phyloP scores from a whole-genome alignment of 1,139 yeast species.

The Debaryomyces nepalensis region DNA sequence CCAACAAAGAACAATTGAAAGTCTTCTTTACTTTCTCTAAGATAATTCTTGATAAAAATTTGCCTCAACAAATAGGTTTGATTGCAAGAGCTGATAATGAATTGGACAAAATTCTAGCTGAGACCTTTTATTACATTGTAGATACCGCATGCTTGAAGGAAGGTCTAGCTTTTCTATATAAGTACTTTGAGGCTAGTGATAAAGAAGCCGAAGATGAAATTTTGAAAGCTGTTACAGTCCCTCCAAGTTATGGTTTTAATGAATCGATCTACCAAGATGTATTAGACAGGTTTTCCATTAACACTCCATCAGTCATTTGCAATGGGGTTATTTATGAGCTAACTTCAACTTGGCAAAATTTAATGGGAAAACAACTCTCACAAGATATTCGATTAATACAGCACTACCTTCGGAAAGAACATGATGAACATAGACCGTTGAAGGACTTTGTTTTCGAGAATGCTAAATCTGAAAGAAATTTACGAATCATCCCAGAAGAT shows the following conservation, averaged over 20 bases:
- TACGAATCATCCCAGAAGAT: slow-evolving; percentile 39
- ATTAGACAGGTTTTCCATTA: slow-evolving; percentile 41
- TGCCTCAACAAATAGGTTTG: slow-evolving; percentile 83
- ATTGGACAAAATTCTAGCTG: slow-evolving; percentile 34
- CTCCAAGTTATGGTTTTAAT: slow-evolving; percentile 30
- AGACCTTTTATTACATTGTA: slow-evolving; percentile 39
- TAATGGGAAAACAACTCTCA: slow-evolving; percentile 43
- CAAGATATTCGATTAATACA: slow-evolving; percentile 42
- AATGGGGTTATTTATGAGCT: slow-evolving; percentile 70
- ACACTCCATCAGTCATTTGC: slow-evolving; percentile 59
- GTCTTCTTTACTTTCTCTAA: slow-evolving; percentile 54
- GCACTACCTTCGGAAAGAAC: slow-evolving; percentile 26
- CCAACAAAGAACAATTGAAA: slow-evolving; percentile 51
- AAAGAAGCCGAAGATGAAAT: slow-evolving; percentile 32
- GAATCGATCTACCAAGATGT: slow-evolving; percentile 29
- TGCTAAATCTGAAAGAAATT: slow-evolving; percentile 39
- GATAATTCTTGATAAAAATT: slow-evolving; percentile 56
- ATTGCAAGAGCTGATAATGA: slow-evolving; percentile 57
- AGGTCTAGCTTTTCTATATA: slow-evolving; percentile 48
- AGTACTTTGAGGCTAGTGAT: slow-evolving; percentile 34
- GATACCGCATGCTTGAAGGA: slow-evolving; percentile 38
- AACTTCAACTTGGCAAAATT: slow-evolving; percentile 41
- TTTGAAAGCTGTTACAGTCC: slow-evolving; percentile 26
- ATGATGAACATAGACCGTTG: slow-evolving; percentile 26
- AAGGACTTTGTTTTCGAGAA: slow-evolving; percentile 37